Evolutionary conservation across 108 stramenopile species (phyloP), one percentile per base, ranked within the genome.

Genomic region (Nannochloropsis salina): DNA sequence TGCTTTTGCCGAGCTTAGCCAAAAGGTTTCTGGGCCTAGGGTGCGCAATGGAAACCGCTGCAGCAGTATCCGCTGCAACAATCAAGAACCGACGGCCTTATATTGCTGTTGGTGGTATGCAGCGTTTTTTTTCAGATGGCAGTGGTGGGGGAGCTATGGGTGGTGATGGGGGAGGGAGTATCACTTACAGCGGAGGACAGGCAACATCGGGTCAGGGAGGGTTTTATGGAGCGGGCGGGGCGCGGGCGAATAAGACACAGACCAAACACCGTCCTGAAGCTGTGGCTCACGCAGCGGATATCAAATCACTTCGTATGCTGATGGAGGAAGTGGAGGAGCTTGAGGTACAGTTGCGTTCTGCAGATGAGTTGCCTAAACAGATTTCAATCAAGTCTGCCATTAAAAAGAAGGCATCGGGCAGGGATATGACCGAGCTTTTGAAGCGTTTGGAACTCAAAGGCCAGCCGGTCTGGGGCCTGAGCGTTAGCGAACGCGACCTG

Each of bases 201-300:
- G 92, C 94, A n/a, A 90, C 90, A 31, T 92, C 91, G 82, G 94
- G 94, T 41, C 94, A 94, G 83, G 94, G 93, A 21, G 94, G 94
- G 21, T 94, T 91, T 87, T 94, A 94, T 83, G 94, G 93, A 40
- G 92, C 92, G 10, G 94, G 94, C 12, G 94, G 94, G 41, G 92
- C 94, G 44, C 93, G 93, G 79, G 80, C 22, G 12, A 82, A 18
- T 10, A 47, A 84, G 51, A 43, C 80, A 40, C 83, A 82, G 84
- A 85, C 87, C 9, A 90, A 89, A 31, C 91, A 93, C 43, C 91
- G 91, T 41, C 84, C 90, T 31, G 88, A 92, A 80, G 88, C 93
- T 88, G 83, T 94, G 12, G 93, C 93, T 8, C 84, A 92, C 43
- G 92, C 92, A 6, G 88, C 89, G 8, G 94, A 93, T 82, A 92